phyloP scores from a whole-genome alignment of 2,329 filamentous ascomycete species.

The Seiridium unicorne region DNA sequence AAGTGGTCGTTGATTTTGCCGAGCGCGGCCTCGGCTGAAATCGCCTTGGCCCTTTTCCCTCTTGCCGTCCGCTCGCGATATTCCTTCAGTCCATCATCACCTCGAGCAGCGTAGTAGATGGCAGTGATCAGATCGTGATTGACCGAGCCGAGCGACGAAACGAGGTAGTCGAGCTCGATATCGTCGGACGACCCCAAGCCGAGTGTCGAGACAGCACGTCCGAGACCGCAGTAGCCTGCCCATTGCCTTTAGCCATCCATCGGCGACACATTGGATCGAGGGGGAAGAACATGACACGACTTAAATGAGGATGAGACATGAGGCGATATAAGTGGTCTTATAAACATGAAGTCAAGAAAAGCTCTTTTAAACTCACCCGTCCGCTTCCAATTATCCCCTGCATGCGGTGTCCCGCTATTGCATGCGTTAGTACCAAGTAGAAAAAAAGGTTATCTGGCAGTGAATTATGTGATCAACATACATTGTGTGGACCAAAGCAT shows the following conservation, averaged over 20 bases:
- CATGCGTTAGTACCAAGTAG: slow-evolving; percentile 16
- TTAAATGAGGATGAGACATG: neutral
- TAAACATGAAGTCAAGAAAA: slow-evolving; percentile 3
- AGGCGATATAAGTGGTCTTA: neutral
- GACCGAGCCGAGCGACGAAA: slow-evolving; percentile 78
- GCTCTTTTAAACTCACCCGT: slow-evolving; percentile 31
- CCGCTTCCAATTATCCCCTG: slow-evolving; percentile 39
- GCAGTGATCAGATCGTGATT: slow-evolving; percentile 63
- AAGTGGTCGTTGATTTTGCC: slow-evolving; percentile 47
- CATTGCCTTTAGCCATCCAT: neutral
- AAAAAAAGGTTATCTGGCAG: slow-evolving; percentile 5
- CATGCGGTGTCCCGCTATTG: slow-evolving; percentile 55
- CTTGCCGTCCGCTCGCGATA: slow-evolving; percentile 37
- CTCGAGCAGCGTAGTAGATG: slow-evolving; percentile 55
- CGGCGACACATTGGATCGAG: neutral
- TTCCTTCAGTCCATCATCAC: slow-evolving; percentile 44
- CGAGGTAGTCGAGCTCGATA: slow-evolving; percentile 72
- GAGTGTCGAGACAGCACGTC: slow-evolving; percentile 62
- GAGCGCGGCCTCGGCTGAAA: slow-evolving; percentile 18
- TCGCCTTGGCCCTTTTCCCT: slow-evolving; percentile 25
- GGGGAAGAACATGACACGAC: neutral
- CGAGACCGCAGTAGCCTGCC: slow-evolving; percentile 72
- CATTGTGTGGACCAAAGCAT: slow-evolving; percentile 87
- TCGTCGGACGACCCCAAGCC: slow-evolving; percentile 54
- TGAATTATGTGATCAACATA: slow-evolving; percentile 38